A percentile compares a stretch with the other conserved stretches of the same genome.
Evolutionary conservation across 352 stramenopile species (phyloP).

Genomic region (Pythium phragmiticola): DNA sequence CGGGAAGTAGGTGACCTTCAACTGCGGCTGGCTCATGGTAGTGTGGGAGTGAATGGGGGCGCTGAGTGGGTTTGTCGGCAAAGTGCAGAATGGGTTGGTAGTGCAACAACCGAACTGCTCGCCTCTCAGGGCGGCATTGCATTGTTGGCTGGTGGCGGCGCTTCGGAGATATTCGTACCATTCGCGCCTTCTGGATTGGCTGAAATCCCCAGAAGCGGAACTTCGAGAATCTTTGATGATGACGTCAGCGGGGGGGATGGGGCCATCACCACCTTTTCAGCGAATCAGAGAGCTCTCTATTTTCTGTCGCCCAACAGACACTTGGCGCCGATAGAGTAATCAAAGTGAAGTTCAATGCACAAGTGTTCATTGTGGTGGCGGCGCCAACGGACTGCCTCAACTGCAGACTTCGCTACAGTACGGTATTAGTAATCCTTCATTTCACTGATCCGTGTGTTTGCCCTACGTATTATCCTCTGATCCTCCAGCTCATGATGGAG

Average conservation of each 20-base stretch:
- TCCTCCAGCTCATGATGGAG: no score
- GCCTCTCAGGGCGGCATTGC: background rate
- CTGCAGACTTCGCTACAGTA: no score
- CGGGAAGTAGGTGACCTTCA: slow-evolving; percentile 58
- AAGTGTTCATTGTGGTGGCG: no score
- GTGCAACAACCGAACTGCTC: no score
- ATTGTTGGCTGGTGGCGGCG: background rate
- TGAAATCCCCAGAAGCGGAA: slow-evolving; percentile 6
- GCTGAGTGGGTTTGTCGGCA: slow-evolving; percentile 1
- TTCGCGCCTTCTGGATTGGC: slow-evolving; percentile 6
- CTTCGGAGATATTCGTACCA: background rate
- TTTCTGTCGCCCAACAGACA: no score
- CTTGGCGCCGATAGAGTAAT: no score
- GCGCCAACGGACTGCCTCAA: no score
- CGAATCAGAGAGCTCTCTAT: no score
- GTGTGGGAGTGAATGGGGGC: slow-evolving; percentile 27
- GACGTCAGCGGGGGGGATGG: background rate
- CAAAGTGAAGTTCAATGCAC: no score
- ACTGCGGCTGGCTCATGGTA: slow-evolving; percentile 50
- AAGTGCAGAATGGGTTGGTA: slow-evolving; percentile 28
- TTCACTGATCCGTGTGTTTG: no score
- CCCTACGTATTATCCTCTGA: no score
- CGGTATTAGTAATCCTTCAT: no score
- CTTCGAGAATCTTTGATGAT: slow-evolving; percentile 10
- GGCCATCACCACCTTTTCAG: background rate